phyloP scores from a whole-genome alignment of 441 rosid species.

The Raphanus hybrid region DNA sequence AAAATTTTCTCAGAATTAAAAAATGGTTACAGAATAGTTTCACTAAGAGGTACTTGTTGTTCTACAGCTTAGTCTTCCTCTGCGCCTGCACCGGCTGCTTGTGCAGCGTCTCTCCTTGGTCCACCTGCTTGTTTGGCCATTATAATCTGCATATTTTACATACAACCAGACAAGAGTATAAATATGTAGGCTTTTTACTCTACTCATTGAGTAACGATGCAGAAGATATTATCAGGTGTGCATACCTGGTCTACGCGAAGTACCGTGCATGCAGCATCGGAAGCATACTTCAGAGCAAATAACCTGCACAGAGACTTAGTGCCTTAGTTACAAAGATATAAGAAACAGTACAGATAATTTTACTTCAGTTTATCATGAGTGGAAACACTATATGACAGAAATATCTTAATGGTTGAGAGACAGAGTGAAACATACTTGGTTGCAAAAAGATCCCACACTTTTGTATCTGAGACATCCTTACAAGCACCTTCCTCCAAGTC shows the following conservation, averaged over 20 bases:
- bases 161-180: not conserved
- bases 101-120: slow-evolving; percentile 84
- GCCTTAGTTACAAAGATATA: slow-evolving; percentile 10
- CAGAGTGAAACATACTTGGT: slow-evolving; percentile 66
- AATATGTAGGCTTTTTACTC: not conserved
- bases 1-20: not conserved
- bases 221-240: not conserved
- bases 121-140: slow-evolving; percentile 99
- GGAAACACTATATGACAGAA: not conserved
- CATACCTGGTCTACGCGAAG: slow-evolving; percentile 97
- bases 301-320: slow-evolving; percentile 51
- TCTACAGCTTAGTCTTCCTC: slow-evolving; percentile 74
- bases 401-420: slow-evolving; percentile 7
- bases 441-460: slow-evolving; percentile 90
- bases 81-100: slow-evolving; percentile 80
- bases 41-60: slow-evolving; percentile 29
- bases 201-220: not conserved
- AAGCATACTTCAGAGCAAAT: slow-evolving; percentile 92
- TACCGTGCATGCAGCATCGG: slow-evolving; percentile 99
- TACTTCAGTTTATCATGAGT: not conserved
- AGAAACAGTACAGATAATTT: not conserved
- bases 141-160: slow-evolving; percentile 71
- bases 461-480: slow-evolving; percentile 69
- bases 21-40: slow-evolving; percentile 29
- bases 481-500: slow-evolving; percentile 87